phyloP scores from a whole-genome alignment of 768 basidiomycete genomes.

The Agrocybe praecox region DNA sequence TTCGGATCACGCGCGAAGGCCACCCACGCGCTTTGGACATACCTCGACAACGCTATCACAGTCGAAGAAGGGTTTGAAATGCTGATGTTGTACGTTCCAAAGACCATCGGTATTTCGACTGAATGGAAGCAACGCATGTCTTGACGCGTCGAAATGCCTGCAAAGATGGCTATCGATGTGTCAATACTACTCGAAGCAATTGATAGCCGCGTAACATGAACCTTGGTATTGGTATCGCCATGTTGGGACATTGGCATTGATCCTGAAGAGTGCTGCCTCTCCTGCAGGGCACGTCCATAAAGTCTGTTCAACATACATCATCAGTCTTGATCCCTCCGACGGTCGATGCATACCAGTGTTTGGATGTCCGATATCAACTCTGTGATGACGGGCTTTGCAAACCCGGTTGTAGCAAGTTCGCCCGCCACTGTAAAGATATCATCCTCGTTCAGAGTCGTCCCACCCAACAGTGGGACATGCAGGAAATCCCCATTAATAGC shows the following conservation, averaged over 20 bases:
- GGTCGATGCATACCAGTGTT: slow-evolving; percentile 25
- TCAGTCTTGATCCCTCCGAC: not conserved
- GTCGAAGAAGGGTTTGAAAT: slow-evolving; percentile 17
- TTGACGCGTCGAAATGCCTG: slow-evolving; percentile 31
- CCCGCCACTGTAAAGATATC: slow-evolving; percentile 34
- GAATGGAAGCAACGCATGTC: slow-evolving; percentile 39
- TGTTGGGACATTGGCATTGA: slow-evolving; percentile 26
- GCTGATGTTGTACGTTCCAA: slow-evolving; percentile 34
- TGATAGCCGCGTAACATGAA: not conserved
- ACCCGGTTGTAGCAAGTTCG: slow-evolving; percentile 25
- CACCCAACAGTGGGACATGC: slow-evolving; percentile 29
- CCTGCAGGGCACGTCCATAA: not conserved
- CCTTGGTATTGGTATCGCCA: slow-evolving; percentile 33
- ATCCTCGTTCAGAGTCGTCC: slow-evolving; percentile 33
- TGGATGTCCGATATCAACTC: slow-evolving; percentile 28
- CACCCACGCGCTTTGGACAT: slow-evolving; percentile 41
- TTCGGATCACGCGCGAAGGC: slow-evolving; percentile 40
- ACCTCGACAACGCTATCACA: slow-evolving; percentile 32
- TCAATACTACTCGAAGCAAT: not conserved
- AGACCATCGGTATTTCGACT: slow-evolving; percentile 40
- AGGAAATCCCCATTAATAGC: slow-evolving; percentile 28
- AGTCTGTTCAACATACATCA: not conserved
- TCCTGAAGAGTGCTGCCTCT: slow-evolving; percentile 16
- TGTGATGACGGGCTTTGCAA: slow-evolving; percentile 29
- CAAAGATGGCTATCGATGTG: slow-evolving; percentile 31